Conservation (phyloP, 1,139 yeast species). For the Kluyveromyces marxianus region DNA sequence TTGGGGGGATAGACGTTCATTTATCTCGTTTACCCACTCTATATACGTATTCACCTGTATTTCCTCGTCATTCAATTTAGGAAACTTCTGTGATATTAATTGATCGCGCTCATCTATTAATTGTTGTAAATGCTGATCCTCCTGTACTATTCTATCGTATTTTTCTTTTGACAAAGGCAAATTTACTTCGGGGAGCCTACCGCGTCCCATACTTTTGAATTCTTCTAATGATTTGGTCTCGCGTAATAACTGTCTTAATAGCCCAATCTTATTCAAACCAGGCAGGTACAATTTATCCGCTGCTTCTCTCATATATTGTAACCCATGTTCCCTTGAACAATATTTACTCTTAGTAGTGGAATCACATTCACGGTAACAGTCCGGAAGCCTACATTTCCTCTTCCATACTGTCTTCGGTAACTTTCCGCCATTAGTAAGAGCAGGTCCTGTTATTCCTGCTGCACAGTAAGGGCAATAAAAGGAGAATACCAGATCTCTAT, state of each 20-base stretch:
- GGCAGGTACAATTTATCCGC: constrained; percentile 20
- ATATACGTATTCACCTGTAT: constrained; percentile 22
- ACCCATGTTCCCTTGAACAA: constrained; percentile 70
- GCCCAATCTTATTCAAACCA: constrained; percentile 10
- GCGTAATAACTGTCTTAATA: constrained; percentile 20
- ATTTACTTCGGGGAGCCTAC: constrained; percentile 23
- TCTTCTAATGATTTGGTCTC: constrained; percentile 23
- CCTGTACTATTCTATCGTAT: constrained; percentile 30
- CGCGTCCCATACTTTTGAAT: constrained; percentile 20
- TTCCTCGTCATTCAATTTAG: constrained; percentile 15
- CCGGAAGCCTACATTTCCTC: constrained; percentile 58
- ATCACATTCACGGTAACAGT: constrained; percentile 54
- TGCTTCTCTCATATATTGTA: constrained; percentile 40
- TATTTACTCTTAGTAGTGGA: constrained; percentile 48
- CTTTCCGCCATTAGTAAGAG: constrained; percentile 13
- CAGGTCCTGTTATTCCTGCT: constrained; percentile 40
- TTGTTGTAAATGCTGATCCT: constrained; percentile 20
- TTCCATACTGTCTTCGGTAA: constrained; percentile 53
- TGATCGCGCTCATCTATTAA: constrained; percentile 16
- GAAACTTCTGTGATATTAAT: constrained; percentile 12
- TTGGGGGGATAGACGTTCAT: constrained; percentile 15
- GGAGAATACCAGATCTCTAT: constrained; percentile 51
- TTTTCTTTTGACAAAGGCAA: constrained; percentile 31
- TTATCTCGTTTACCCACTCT: constrained; percentile 25
- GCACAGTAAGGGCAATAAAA: constrained; percentile 75